Base-by-base conservation (phyloP, 257 asterid species). In the Primulina eburnea region DNA sequence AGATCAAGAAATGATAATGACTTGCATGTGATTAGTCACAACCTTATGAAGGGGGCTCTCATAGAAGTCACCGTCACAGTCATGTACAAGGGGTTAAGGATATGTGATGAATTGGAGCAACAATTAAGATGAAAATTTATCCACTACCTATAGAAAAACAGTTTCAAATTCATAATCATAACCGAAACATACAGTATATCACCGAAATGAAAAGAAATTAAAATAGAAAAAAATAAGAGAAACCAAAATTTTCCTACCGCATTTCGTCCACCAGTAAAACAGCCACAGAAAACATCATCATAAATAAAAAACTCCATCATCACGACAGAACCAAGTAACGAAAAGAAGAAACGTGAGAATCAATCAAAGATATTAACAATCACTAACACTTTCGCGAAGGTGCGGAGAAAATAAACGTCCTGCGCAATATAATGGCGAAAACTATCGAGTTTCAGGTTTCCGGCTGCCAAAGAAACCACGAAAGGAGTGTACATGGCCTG, bases 371-470 rank as follows among this genome's bases (percentile, higher is more conserved):
- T 5, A 64, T 21, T 34, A 68, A 71, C 50, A 67, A 69, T 24
- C 33, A 76, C 91, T 80, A 53, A 94, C 99, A 95, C 99, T 82
- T 83, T 76, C 17, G 76, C 90, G 68, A 85, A 94, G 64, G 95
- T 87, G 34, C 83, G 85, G 37, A 91, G 83, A 72, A 91, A 91
- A 79, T 86, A 80, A 62, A 75, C 82, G 75, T 94, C 96, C 85
- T 94, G 98, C 53, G 88, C 81, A 62, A 94, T 77, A 77, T 80
- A 94, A 67, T 82, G 82, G 72, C 92, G 82, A 76, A 94, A 94
- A 7, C 85, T 33, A 1, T 85, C 89, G 50, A 84, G 68, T n/a
- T 88, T 40, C 73, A 94, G 82, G 84, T 83, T 85, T 34, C 97
- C 99, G 34, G 98, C 81, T 30, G 96, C 97, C 86, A 94, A 75